A percentile compares a stretch with the other conserved stretches of the same genome.
These are phyloP conservation scores for Fusarium sterilihyphosum DNA, from an alignment of 2,329 filamentous ascomycete genomes.

Conservation along the genomic window DNA sequence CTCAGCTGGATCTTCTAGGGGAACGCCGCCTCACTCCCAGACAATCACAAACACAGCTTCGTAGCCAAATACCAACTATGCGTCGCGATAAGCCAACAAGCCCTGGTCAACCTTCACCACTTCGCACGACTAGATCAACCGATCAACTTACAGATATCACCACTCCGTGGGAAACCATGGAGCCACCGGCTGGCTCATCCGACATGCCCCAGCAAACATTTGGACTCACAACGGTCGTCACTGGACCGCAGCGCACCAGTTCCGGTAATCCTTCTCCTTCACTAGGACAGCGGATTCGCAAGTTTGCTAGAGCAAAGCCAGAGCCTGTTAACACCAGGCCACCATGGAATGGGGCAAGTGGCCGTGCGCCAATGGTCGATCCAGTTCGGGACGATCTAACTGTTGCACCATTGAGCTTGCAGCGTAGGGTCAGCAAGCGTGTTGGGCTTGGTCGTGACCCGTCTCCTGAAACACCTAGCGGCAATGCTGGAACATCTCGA, in stretches of 20 bases:
- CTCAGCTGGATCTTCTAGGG: constrained; percentile 43
- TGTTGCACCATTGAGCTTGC: constrained; percentile 66
- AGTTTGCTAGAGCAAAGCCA: constrained; percentile 49
- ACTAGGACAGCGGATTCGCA: constrained; percentile 49
- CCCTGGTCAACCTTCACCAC: constrained; percentile 49
- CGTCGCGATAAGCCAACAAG: constrained; percentile 61
- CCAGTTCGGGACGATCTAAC: constrained; percentile 70
- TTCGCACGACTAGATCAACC: constrained; percentile 52
- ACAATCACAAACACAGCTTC: constrained; percentile 32
- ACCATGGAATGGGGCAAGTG: constrained; percentile 79
- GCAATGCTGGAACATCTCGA: constrained; percentile 46
- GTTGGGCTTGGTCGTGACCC: constrained; percentile 39
- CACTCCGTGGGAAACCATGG: constrained; percentile 36
- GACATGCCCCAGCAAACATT: constrained; percentile 24
- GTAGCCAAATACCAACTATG: constrained; percentile 62
- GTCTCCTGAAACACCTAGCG: constrained; percentile 50
- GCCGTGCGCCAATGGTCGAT: constrained; percentile 70
- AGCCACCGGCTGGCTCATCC: not conserved
- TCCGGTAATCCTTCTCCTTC: constrained; percentile 43
- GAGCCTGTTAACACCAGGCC: constrained; percentile 58
- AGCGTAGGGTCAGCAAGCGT: constrained; percentile 60
- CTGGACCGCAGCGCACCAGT: constrained; percentile 33
- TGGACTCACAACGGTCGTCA: constrained; percentile 42
- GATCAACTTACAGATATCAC: constrained; percentile 33
- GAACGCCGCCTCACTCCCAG: constrained; percentile 26